Base-by-base conservation (phyloP, 169 alveolate genomes). In the Theileria annulata region DNA sequence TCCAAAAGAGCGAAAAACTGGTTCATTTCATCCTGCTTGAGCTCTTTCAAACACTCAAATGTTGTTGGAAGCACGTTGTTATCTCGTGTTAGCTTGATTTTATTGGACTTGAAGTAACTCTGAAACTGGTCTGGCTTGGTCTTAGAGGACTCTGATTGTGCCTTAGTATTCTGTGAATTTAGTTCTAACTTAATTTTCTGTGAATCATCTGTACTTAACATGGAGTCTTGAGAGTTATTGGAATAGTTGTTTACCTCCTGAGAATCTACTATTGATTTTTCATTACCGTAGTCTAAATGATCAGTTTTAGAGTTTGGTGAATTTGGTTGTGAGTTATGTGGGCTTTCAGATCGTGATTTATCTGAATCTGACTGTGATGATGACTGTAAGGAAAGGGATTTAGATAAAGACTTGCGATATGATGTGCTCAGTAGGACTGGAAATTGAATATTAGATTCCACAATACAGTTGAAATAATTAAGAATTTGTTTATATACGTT, bases 21-120 rank as follows among this genome's bases (percentile, higher is more conserved):
- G 9, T 25, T 42, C 60, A 25, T 21, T 37, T 64, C 73, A 1
- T 64, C 13, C 8, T 9, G 73, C 0, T 62, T 27, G 15, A 64
- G 49, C 23, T 64, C 30, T 25, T 64, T 42, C 10, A 27, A 64
- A 3, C 23, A 35, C 9, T 42, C 56, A 5, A 64, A 27, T 21
- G 73, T 31, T 64, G 21, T 64, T 21, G 73, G 73, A 21, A 3
- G 37, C 5, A 64, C 37, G 54, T 31, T 64, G 54, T 25, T 64
- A 1, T 64, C 73, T 19, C 37, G 73, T 0, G 30, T 42, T 10
- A 64, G 21, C 73, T 42, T 31, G 27, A 64, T 64, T 4, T 64
- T 64, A 15, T 64, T 64, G 15, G 27, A 21, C 28, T 19, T 64
- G 25, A 64, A 64, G 6, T 64, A 19, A 23, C 15, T 15, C 28